Evolutionary conservation across 225 moss, liverwort and hornwort species (phyloP), one percentile per base, ranked within the genome.

Genomic region (Antitrichia curtipendula): DNA sequence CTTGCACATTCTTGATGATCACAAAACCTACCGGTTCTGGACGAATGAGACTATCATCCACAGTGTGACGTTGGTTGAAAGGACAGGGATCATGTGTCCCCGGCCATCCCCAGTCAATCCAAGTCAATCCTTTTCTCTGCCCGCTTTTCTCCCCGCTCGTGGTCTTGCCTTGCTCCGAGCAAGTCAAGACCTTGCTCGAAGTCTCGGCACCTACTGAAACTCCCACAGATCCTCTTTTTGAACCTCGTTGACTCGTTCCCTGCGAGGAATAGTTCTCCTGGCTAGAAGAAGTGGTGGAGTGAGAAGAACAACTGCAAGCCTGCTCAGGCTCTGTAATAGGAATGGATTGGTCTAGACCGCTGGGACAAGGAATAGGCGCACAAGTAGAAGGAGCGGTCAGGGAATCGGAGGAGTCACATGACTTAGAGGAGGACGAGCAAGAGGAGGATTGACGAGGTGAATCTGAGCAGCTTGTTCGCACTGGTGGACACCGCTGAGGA

Each of bases 81-180:
- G 93, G 93, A 54, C 90, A 93, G 57, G 88, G 85, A 81, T 84
- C 56, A 66, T 93, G 91, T 38, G 87, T 72, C 82, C 93, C 91
- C 8, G 90, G 91, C 93, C 91, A 93, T 76, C 91, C 91, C 93
- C 93, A 93, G 62, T 93, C 88, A 82, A 91, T 93, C 93, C 91
- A 93, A n/a, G 90, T 91, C 87, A 93, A 43, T 60, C 85, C 88
- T 53, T 82, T 88, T 84, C 43, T 84, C 78, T 71, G 68, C 49
- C 68, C 82, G 21, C 78, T 73, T 65, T 73, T 82, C 78, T 81
- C 88, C 9, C 20, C 66, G 40, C 53, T 68, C 38, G 82, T 4
- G 38, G 53, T 66, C 53, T 68, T 50, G 53, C 19, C 82, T 68
- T 53, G 82, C 66, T 82, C 82, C 4, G 28, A 66, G 66, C 82